These are phyloP conservation scores for Stygiomarasmius scandens DNA, from an alignment of 1,284 basidiomycete genomes.

Conservation along the genomic window DNA sequence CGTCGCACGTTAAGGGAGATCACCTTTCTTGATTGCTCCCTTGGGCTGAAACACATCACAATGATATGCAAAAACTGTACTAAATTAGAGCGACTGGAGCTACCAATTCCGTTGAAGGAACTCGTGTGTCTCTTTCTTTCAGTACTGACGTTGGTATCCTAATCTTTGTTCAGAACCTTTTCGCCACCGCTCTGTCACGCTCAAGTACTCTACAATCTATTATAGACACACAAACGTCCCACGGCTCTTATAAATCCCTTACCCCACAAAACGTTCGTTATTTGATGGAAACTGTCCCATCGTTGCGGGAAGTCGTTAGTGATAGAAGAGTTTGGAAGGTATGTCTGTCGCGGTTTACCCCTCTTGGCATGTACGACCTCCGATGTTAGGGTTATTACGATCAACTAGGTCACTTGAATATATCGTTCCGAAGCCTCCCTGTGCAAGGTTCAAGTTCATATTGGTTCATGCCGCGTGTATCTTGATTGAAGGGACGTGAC, in stretches of 20 bases:
- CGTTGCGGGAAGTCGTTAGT: conserved; percentile 50
- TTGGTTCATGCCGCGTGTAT: conserved; percentile 40
- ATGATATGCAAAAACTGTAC: conserved; percentile 46
- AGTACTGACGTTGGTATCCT: neutral
- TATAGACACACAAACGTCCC: conserved; percentile 52
- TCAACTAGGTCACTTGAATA: neutral
- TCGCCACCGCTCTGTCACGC: conserved; percentile 36
- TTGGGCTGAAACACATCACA: conserved; percentile 41
- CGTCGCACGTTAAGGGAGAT: conserved; percentile 46
- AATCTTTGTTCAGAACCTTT: conserved; percentile 26
- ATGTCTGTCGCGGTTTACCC: conserved; percentile 19
- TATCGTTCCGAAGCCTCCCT: conserved; percentile 15
- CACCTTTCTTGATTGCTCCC: conserved; percentile 48
- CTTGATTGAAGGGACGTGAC: conserved; percentile 1
- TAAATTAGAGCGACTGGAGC: conserved; percentile 50
- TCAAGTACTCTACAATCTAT: conserved; percentile 49
- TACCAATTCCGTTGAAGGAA: conserved; percentile 53
- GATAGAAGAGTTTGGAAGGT: conserved; percentile 64
- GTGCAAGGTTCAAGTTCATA: conserved; percentile 14
- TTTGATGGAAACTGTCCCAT: conserved; percentile 45
- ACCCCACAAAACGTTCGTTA: conserved; percentile 41
- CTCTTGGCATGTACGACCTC: neutral
- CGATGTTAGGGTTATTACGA: conserved; percentile 4
- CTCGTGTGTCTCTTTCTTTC: conserved; percentile 40
- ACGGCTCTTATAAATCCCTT: conserved; percentile 45